Conservation (phyloP, 768 basidiomycete species). For the Ramaria sp. region DNA sequence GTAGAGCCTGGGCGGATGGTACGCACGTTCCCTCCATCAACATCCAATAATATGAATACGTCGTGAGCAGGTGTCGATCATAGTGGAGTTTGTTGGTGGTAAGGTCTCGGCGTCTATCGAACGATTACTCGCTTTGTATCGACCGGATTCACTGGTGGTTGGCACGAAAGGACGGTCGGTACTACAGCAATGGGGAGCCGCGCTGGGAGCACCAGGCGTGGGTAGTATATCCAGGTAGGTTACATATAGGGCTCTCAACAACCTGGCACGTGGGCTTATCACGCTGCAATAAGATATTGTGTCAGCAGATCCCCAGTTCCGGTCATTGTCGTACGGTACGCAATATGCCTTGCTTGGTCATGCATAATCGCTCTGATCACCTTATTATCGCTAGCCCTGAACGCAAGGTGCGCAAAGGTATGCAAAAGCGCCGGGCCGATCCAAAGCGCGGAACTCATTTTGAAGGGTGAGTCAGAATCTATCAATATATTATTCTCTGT, state of each 20-base stretch:
- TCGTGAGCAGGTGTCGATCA: conserved; percentile 57
- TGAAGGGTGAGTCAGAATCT: conserved; percentile 39
- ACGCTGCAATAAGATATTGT: conserved; percentile 43
- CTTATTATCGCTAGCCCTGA: conserved; percentile 37
- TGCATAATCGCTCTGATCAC: neutral
- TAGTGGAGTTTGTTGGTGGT: conserved; percentile 91
- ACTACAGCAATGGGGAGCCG: conserved; percentile 42
- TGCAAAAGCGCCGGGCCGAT: conserved; percentile 79
- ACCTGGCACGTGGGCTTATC: neutral
- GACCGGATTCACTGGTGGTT: conserved; percentile 86
- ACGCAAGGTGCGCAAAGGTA: conserved; percentile 71
- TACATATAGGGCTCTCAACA: neutral
- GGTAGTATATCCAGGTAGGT: conserved; percentile 49
- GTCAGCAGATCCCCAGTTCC: conserved; percentile 91
- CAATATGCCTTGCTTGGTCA: neutral
- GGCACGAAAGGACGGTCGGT: conserved; percentile 69
- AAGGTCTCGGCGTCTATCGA: conserved; percentile 84
- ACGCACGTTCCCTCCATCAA: conserved; percentile 9
- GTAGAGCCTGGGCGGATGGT: conserved; percentile 72
- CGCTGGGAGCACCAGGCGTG: conserved; percentile 39
- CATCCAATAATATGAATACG: neutral
- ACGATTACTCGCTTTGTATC: conserved; percentile 83
- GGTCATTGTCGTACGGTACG: conserved; percentile 77
- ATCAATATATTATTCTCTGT: no score
- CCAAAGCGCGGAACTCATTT: conserved; percentile 83